Base-by-base conservation (phyloP, 805 yeast species). In the Schwanniomyces polymorphus region DNA sequence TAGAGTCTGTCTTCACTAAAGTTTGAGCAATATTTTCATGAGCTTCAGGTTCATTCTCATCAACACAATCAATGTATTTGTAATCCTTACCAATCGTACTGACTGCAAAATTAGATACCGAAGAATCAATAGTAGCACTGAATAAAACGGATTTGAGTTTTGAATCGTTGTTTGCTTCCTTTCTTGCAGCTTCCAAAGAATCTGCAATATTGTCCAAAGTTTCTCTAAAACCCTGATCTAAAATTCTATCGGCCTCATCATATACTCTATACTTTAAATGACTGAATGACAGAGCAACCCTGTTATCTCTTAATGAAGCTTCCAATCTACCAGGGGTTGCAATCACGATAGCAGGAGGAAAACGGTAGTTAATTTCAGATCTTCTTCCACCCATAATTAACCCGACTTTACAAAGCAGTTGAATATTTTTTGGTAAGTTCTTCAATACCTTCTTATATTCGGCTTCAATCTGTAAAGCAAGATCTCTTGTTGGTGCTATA, bases 231-330 rank as follows among this genome's bases (percentile, higher is more conserved):
- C 96, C 95, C 50, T 81, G 83, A 64, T 86, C 94, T 50, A 91
- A 75, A 43, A 91, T 70, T 57, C 94, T 80, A 68, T 91, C 97
- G 33, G 97, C 97, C 71, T 91, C 98, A 65, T 91, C 97, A 52
- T 89, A 81, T 34, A 91, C 85, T 50, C 88, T 75, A 57, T 84
- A 80, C 49, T 77, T 78, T 46, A 91, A 72, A 44, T 72, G 65
- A 34, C 65, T 62, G 63, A 90, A 84, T 34, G 76, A 67, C 18
- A 67, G 65, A 16, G 80, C 75, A 49, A 57, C 48, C 26, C 65
- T 68, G 21, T 74, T 77, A 47, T 76, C 76, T 33, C 67, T 59
- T 40, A 89, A 63, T 51, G 84, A 71, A 56, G 85, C 95, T 45
- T 76, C 62, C 47, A 91, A 75, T 67, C 97, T 80, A 54, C 97